Evolutionary conservation across 441 rosid species (phyloP).

Genomic region (Mallotus repandus): DNA sequence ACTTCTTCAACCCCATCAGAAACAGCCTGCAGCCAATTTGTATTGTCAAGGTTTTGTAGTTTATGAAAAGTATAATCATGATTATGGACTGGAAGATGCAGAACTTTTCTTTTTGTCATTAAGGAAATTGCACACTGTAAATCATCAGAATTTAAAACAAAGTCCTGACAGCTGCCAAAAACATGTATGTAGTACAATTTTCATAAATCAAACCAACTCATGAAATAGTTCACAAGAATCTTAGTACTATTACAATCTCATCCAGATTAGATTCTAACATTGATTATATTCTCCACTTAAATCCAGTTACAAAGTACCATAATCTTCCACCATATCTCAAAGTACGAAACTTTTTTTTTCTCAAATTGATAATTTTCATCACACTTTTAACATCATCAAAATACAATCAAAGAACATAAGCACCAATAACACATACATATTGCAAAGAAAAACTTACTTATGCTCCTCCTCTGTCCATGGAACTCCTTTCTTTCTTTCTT

Average conservation of each 20-base stretch:
- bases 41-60: conserved; percentile 11
- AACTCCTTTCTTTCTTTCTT: conserved; percentile 96
- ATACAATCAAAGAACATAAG: background rate
- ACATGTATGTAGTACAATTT: conserved; percentile 4
- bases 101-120: background rate
- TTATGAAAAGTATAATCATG: background rate
- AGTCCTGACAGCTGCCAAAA: background rate
- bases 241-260: conserved; percentile 14
- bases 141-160: background rate
- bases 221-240: conserved; percentile 10
- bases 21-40: conserved; percentile 56
- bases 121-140: background rate
- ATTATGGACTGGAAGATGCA: background rate
- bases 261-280: conserved; percentile 16
- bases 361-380: background rate
- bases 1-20: conserved; percentile 83
- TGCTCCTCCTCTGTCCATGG: conserved; percentile 99
- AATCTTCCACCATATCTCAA: background rate
- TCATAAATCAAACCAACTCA: background rate
- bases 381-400: no score
- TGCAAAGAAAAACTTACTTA: conserved; percentile 42
- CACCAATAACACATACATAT: background rate
- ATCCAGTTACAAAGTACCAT: background rate
- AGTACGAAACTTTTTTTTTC: background rate
- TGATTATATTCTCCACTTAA: conserved; percentile 2